Evolutionary conservation across 2,329 filamentous ascomycete genomes (phyloP).

Genomic region (Fusarium sp.): DNA sequence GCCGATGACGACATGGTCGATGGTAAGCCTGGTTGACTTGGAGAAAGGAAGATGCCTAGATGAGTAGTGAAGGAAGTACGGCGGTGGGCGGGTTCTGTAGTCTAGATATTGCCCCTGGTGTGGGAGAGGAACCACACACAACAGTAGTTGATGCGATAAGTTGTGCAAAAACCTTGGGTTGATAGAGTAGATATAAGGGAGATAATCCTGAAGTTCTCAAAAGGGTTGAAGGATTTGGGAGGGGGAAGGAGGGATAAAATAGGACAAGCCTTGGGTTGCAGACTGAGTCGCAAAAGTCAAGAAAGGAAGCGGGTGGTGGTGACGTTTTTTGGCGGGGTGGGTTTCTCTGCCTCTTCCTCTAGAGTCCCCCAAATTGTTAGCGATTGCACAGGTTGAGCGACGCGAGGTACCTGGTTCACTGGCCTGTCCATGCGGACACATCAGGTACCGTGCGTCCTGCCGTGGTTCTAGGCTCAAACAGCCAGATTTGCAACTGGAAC

Average conservation of each 20-base stretch:
- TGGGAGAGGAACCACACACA: conserved; percentile 9
- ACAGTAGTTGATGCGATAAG: conserved; percentile 7
- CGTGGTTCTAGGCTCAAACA: conserved; percentile 19
- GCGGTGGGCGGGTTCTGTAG: conserved; percentile 1
- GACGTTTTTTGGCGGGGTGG: conserved; percentile 48
- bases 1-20: conserved; percentile 57
- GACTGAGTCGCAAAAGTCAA: conserved; percentile 48
- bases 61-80: conserved; percentile 1
- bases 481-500: conserved; percentile 16
- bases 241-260: conserved; percentile 7
- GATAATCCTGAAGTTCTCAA: conserved; percentile 8
- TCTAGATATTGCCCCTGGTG: conserved; percentile 12
- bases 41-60: conserved; percentile 15
- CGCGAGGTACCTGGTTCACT: conserved; percentile 21
- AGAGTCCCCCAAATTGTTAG: conserved; percentile 7
- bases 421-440: conserved; percentile 18
- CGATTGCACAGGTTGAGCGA: conserved; percentile 7
- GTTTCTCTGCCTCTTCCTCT: neutral
- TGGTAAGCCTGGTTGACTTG: conserved; percentile 23
- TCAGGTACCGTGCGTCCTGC: conserved; percentile 27
- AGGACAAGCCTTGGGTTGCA: conserved; percentile 36
- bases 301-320: conserved; percentile 42
- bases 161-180: neutral
- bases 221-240: conserved; percentile 5
- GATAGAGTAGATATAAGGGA: neutral